These are phyloP conservation scores for Phytopythium boreale DNA, from an alignment of 352 stramenopile species.

Conservation along the genomic window DNA sequence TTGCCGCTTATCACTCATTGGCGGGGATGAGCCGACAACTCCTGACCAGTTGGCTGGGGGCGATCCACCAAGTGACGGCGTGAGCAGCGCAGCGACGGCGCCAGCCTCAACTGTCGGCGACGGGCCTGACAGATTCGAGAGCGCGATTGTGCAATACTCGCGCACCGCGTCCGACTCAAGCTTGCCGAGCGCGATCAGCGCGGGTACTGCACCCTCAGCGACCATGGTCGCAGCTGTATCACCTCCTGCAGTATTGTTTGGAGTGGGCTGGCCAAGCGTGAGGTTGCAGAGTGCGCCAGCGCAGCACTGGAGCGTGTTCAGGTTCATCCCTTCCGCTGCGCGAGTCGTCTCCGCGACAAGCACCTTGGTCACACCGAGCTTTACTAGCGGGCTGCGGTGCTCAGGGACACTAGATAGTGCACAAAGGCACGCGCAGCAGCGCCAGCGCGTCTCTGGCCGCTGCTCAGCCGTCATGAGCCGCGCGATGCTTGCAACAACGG, in stretches of 20 bases:
- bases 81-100: slow-evolving; percentile 55
- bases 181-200: slow-evolving; percentile 59
- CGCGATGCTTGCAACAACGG: slow-evolving; percentile 38
- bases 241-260: slow-evolving; percentile 6
- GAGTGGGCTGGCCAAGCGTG: slow-evolving; percentile 26
- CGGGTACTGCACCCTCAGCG: slow-evolving; percentile 51
- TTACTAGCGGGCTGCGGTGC: slow-evolving; percentile 41
- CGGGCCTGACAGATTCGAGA: slow-evolving; percentile 69
- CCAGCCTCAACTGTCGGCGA: slow-evolving; percentile 70
- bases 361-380: slow-evolving; percentile 42
- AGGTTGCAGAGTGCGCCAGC: slow-evolving; percentile 61
- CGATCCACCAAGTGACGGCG: slow-evolving; percentile 31
- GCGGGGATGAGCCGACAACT: neutral
- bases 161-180: slow-evolving; percentile 58
- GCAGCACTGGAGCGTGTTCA: slow-evolving; percentile 56
- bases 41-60: neutral
- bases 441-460: slow-evolving; percentile 54
- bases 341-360: slow-evolving; percentile 43
- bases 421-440: slow-evolving; percentile 55
- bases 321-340: slow-evolving; percentile 11
- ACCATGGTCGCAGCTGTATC: slow-evolving; percentile 59
- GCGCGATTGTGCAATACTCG: slow-evolving; percentile 62
- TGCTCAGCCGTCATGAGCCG: slow-evolving; percentile 31
- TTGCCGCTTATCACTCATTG: slow-evolving; percentile 2
- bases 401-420: slow-evolving; percentile 42